These are phyloP conservation scores for Rubia yunnanensis DNA, from an alignment of 257 asterid genomes.

Conservation along the genomic window DNA sequence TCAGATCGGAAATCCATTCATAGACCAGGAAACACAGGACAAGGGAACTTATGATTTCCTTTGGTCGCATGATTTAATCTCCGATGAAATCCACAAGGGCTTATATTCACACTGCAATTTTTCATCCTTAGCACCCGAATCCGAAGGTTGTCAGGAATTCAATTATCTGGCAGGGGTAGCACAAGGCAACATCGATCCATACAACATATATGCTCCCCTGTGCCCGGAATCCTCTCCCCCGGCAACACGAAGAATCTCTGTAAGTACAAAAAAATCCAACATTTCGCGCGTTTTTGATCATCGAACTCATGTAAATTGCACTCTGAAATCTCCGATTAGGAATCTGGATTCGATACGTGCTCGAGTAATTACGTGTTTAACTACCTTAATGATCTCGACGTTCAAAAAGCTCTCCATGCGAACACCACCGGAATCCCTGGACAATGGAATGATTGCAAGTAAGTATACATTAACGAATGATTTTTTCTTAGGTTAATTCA, in stretches of 20 bases:
- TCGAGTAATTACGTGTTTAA: conserved; percentile 16
- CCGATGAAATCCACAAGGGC: conserved; percentile 49
- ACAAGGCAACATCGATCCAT: conserved; percentile 15
- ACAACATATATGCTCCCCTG: conserved; percentile 45
- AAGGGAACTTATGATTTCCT: conserved; percentile 33
- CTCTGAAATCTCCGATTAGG: conserved; percentile 4
- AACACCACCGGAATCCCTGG: conserved; percentile 29
- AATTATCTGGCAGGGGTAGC: conserved; percentile 9
- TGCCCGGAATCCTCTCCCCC: conserved; percentile 16
- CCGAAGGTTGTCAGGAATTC: conserved; percentile 22
- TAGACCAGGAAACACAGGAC: conserved; percentile 23
- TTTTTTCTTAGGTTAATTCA: too few species aligned
- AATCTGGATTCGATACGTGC: conserved; percentile 49
- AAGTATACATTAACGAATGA: not conserved
- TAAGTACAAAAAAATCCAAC: not conserved
- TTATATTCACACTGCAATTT: conserved; percentile 37
- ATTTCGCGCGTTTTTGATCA: too few species aligned
- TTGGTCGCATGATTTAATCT: conserved; percentile 52
- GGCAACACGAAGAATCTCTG: not conserved
- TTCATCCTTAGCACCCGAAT: conserved; percentile 2
- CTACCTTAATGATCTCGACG: conserved; percentile 37
- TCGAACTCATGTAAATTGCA: too few species aligned
- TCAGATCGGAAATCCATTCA: conserved; percentile 26
- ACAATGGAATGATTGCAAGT: conserved; percentile 47
- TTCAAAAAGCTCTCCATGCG: conserved; percentile 49